Base-by-base conservation (phyloP, 2,329 filamentous ascomycete species). In the Ascochyta viciae-villosae region DNA sequence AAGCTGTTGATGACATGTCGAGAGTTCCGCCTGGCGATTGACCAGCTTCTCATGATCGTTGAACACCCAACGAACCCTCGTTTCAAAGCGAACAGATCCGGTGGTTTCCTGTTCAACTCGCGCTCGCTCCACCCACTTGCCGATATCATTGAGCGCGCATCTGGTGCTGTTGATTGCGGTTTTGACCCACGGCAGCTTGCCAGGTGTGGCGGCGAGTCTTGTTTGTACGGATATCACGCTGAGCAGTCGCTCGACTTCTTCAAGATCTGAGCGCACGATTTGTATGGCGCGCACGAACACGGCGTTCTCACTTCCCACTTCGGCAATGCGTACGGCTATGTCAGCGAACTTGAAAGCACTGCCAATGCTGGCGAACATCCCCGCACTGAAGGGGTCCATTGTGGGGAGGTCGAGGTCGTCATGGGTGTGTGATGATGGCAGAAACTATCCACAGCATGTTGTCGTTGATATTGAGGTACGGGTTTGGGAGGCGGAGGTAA, bases 261-360 rank as follows among this genome's bases (percentile, higher is more conserved):
- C 45, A 6, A 71, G 60, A 42, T 70, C 65, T 8, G 58, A 57
- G 1, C 68, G 64, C 4, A 71, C 65, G 12, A 67, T 54, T 16
- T 50, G 50, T 41, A 71, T 71, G 2, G 57, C 61, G 5, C 66
- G 66, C 7, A 71, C 60, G 34, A 70, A 71, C 2, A 67, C 61
- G 13, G 63, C 64, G 27, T 66, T 68, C 40, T 71, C 68, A 19
- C 61, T 59, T 0, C 63, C 64, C 6, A 70, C 55, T 38, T 70
- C 65, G 31, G 56, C 55, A 10, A 66, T 57, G 15, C 60, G 64
- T 23, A 65, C 40, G 13, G 61, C 65, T 35, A 66, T 45, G 15
- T 70, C 66, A 13, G 65, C 62, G 46, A 70, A 65, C 45, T 59
- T 68, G 45, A 68, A 65, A 10, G 58, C 51, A 40, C 51, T 64